Evolutionary conservation across 768 basidiomycete species (phyloP), one percentile per base, ranked within the genome.

Genomic region (Lactarius vividus): DNA sequence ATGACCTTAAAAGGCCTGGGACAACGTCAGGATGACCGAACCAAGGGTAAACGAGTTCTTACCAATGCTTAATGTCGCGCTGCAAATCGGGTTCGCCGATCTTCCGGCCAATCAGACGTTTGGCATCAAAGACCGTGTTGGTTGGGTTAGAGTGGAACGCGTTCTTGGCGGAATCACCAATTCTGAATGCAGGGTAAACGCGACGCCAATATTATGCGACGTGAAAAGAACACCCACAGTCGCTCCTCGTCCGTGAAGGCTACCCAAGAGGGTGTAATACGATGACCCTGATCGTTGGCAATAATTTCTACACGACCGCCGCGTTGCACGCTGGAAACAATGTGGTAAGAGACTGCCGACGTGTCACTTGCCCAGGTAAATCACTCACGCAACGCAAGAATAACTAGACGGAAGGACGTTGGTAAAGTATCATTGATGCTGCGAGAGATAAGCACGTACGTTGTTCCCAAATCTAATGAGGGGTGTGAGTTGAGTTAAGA

Each of bases 161-260:
- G 75, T 99, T 98, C 82, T 99, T 99, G 53, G 96, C 96, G 66
- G 87, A 84, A 77, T 99, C 96, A 73, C 97, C 96, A 73, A 99
- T 91, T 74, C 77, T 82, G 39, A 59, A 64, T 65, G 63, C 7
- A 52, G 16, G 16, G n/a, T 58, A 18, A 56, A 33, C 13, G 55
- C 15, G 61, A 58, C 6, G 31, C 1, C 10, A 0, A 9, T 0
- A 37, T 2, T 26, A 44, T 63, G 26, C 5, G 26, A 23, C 5
- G 23, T 26, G 49, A 58, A n/a, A n/a, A 15, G 13, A 35, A 6
- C 20, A 72, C 75, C 57, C 35, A 78, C 79, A 87, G 78, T 68
- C 85, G 82, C 75, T 87, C 85, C 35, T 80, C 80, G 70, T 85
- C 85, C 64, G 79, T 78, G 79, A 87, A 86, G 54, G 80, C 77